Evolutionary conservation across 805 yeast species (phyloP).

Genomic region (Ogataea dorogensis): DNA sequence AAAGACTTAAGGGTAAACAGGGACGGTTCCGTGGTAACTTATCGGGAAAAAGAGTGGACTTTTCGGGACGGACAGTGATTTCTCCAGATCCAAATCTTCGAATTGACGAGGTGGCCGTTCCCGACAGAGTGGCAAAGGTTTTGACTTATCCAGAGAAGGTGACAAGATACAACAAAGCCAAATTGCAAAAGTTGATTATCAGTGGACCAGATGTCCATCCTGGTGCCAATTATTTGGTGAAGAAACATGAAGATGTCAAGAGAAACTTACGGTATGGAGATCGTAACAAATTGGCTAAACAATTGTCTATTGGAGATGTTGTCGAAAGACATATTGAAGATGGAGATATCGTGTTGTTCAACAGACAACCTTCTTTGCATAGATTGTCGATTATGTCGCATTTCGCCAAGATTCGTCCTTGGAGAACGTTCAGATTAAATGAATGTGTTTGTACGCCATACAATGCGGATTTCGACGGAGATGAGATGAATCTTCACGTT

Average conservation of each 20-base stretch:
- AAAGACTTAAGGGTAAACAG: slow-evolving; percentile 95
- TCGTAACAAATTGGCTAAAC: slow-evolving; percentile 69
- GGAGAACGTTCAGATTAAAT: slow-evolving; percentile 95
- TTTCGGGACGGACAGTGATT: slow-evolving; percentile 96
- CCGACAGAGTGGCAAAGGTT: slow-evolving; percentile 93
- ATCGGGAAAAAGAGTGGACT: slow-evolving; percentile 98
- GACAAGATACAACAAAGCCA: slow-evolving; percentile 79
- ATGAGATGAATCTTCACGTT: slow-evolving; percentile 97
- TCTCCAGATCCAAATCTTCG: slow-evolving; percentile 96
- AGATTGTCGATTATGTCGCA: slow-evolving; percentile 91
- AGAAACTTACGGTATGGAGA: slow-evolving; percentile 90
- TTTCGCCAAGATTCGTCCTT: slow-evolving; percentile 93
- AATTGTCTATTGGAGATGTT: slow-evolving; percentile 81
- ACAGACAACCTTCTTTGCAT: slow-evolving; percentile 97
- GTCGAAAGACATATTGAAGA: slow-evolving; percentile 97
- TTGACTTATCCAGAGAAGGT: slow-evolving; percentile 95
- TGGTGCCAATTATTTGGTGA: slow-evolving; percentile 90
- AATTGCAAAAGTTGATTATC: slow-evolving; percentile 67
- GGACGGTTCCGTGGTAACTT: slow-evolving; percentile 98
- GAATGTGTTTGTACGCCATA: slow-evolving; percentile 99
- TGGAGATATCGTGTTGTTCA: slow-evolving; percentile 93
- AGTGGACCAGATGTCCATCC: slow-evolving; percentile 92
- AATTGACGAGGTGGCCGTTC: slow-evolving; percentile 97
- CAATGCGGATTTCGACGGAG: slow-evolving; percentile 99
- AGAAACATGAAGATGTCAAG: slow-evolving; percentile 80